Conservation (phyloP, 768 basidiomycete genomes). For the Paxillus rubicundulus region DNA sequence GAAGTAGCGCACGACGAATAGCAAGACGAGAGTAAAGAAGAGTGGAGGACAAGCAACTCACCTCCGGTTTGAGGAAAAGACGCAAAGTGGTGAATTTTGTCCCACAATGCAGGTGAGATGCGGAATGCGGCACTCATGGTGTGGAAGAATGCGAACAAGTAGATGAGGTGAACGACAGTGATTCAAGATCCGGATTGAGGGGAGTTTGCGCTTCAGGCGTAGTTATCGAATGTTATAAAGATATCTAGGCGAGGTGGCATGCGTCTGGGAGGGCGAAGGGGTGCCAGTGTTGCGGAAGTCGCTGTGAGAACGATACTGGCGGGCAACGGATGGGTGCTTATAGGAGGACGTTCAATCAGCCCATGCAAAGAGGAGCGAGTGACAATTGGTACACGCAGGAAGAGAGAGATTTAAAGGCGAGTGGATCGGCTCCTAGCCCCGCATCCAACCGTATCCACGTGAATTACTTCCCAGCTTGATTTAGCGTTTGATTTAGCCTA, state of each 20-base stretch:
- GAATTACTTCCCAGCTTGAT: no score
- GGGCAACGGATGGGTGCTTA: not conserved
- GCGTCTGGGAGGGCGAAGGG: constrained; percentile 19
- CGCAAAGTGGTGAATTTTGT: constrained; percentile 87
- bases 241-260: constrained; percentile 14
- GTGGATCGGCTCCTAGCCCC: constrained; percentile 8
- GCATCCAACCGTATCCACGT: not conserved
- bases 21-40: not conserved
- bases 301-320: not conserved
- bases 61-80: constrained; percentile 93
- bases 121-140: constrained; percentile 52
- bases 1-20: not conserved
- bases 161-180: not conserved
- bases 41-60: constrained; percentile 32
- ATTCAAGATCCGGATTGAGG: not conserved
- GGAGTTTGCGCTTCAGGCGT: not conserved
- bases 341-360: constrained; percentile 8
- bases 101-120: constrained; percentile 79
- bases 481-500: no score
- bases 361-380: constrained; percentile 10
- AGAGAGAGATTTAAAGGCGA: not conserved
- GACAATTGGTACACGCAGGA: constrained; percentile 1
- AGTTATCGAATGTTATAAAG: constrained; percentile 11
- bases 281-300: constrained; percentile 16
- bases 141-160: no score